Conservation (phyloP, 2,329 filamentous ascomycete species). For the Colletotrichum nymphaeae region DNA sequence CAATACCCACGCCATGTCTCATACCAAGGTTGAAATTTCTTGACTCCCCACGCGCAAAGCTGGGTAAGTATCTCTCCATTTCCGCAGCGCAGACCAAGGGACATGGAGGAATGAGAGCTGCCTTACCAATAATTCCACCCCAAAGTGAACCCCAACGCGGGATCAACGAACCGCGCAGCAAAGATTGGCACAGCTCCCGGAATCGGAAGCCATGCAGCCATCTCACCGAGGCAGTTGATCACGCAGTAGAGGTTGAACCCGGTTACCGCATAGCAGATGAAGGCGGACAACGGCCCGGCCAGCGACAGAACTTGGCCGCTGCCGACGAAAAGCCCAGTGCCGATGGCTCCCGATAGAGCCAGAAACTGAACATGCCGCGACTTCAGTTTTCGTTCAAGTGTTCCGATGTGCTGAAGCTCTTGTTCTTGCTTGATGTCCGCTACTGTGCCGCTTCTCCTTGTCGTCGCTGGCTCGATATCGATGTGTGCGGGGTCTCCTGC, state of each 20-base stretch:
- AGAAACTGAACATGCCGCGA: conserved; percentile 56
- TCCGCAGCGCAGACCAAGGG: no score
- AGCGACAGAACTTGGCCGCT: conserved; percentile 56
- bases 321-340: conserved; percentile 57
- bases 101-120: no score
- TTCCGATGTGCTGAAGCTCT: conserved; percentile 46
- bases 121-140: conserved; percentile 63
- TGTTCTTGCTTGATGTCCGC: conserved; percentile 24
- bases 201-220: conserved; percentile 71
- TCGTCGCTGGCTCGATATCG: neutral
- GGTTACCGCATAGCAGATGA: conserved; percentile 55
- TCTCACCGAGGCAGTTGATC: conserved; percentile 63
- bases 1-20: no score
- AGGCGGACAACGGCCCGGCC: conserved; percentile 53
- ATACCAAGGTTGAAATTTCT: no score
- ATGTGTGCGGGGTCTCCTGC: neutral
- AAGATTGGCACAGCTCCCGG: conserved; percentile 64
- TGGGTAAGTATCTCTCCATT: no score
- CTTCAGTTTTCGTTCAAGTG: conserved; percentile 51
- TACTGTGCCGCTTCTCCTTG: neutral
- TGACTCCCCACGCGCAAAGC: no score
- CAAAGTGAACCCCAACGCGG: conserved; percentile 59
- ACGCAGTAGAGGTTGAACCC: conserved; percentile 61
- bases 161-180: conserved; percentile 59
- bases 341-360: conserved; percentile 54